Evolutionary conservation across 192 early-diverging fungal genomes (phyloP).

Genomic region (Rhizophagus clarus): DNA sequence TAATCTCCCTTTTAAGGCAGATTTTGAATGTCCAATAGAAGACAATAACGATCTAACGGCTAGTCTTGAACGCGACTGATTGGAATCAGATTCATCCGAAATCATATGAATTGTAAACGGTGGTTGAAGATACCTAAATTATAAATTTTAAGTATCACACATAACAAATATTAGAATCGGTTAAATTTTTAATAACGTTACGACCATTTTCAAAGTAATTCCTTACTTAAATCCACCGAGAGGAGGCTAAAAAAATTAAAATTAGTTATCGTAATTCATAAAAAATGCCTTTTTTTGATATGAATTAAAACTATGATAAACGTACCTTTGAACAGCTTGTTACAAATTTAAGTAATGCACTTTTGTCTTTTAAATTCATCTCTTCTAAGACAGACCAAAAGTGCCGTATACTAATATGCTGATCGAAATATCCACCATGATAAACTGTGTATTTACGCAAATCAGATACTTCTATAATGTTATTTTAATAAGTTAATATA

Average conservation of each 20-base stretch:
- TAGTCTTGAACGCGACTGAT: background rate
- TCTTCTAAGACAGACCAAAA: constrained; percentile 72
- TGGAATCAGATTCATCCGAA: background rate
- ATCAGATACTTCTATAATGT: constrained; percentile 60
- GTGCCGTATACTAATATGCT: constrained; percentile 66
- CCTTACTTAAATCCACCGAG: constrained; percentile 61
- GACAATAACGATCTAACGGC: constrained; percentile 11
- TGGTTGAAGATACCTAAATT: constrained; percentile 40
- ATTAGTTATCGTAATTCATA: background rate
- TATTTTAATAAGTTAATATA: constrained; percentile 28
- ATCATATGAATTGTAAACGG: constrained; percentile 61
- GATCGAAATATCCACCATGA: constrained; percentile 68
- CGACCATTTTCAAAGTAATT: background rate
- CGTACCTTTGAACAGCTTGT: constrained; percentile 74
- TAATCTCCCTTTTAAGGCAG: background rate
- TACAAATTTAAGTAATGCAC: constrained; percentile 73
- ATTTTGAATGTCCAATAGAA: constrained; percentile 1
- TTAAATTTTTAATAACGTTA: no score
- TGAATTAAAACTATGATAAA: constrained; percentile 45
- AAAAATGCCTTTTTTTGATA: background rate
- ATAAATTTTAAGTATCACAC: no score
- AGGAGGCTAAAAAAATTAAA: constrained; percentile 49
- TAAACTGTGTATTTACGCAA: constrained; percentile 64
- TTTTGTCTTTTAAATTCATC: constrained; percentile 60
- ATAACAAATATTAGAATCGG: background rate